Evolutionary conservation across 2,329 filamentous ascomycete genomes (phyloP), one percentile per base, ranked within the genome.

Genomic region (Aspergillus viridinutans): DNA sequence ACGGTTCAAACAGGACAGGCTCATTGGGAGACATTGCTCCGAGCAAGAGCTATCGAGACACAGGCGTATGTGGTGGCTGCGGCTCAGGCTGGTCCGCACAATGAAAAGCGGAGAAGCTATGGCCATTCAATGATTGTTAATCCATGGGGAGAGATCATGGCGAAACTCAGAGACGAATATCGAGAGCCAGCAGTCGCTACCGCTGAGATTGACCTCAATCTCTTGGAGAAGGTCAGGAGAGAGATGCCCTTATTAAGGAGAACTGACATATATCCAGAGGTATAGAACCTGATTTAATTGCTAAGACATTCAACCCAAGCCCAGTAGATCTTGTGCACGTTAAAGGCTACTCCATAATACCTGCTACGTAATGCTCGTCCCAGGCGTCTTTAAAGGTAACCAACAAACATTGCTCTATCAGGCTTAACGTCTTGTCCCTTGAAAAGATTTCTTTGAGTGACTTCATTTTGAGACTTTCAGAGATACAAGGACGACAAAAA

Each of bases 21-120:
- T 1, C 93, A 97, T 75, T 97, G 93, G 93, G 86, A 91, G 67
- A 80, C 85, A 2, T 76, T 97, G 5, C 78, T 97, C 14, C 81
- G 90, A 28, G 86, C 90, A 3, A 81, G 93, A 49, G 93, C 93
- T 9, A 90, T 97, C 58, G 93, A 97, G 79, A 91, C 88, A 20
- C 90, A 97, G 75, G 85, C 86, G 55, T 97, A 90, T 78, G 87
- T 97, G 1, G 78, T 97, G 59, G 93, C 92, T 9, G 87, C 92
- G 0, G 93, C 92, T 42, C 92, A 97, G 74, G 83, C 84, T 23
- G 92, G 92, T 1, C 72, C 78, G 40, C 91, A 88, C 69, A 92
- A 91, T 64, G 84, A 85, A 60, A 90, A 86, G 74, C 80, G 93
- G 57, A 82, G 83, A 28, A 95, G 90, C 73, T 96, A 94, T 75